Conservation (phyloP, 495 filamentous ascomycete genomes). For the Cercophora sp. region DNA sequence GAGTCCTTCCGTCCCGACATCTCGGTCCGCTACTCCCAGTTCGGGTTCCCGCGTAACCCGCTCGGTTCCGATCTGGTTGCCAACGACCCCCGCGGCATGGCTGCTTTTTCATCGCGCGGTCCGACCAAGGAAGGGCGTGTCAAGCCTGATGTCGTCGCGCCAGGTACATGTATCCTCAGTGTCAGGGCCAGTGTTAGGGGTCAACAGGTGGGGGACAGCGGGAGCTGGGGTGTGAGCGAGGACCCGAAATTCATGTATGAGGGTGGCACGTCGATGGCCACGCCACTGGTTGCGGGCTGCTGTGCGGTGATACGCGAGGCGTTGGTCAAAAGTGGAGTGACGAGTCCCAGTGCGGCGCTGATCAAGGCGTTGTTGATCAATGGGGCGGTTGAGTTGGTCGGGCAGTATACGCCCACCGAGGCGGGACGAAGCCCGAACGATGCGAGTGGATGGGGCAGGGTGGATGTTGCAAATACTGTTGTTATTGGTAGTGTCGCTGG, state of each 20-base stretch:
- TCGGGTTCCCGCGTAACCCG: neutral
- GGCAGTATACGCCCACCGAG: conserved; percentile 2
- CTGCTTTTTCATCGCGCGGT: neutral
- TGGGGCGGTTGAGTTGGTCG: neutral
- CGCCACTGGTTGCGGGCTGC: conserved; percentile 7
- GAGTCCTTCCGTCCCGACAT: neutral
- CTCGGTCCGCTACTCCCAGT: neutral
- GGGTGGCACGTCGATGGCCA: conserved; percentile 9
- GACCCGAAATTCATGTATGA: conserved; percentile 1
- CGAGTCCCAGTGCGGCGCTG: neutral
- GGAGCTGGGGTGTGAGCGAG: neutral
- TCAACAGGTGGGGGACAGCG: neutral
- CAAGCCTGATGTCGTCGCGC: conserved; percentile 13
- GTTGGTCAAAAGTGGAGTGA: conserved; percentile 1
- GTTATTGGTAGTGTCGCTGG: too few species aligned
- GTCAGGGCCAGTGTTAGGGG: neutral
- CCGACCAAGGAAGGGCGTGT: conserved; percentile 2
- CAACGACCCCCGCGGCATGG: conserved; percentile 1
- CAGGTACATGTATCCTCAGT: conserved; percentile 1
- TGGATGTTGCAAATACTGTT: neutral
- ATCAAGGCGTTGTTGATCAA: conserved; percentile 10
- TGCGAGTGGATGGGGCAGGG: neutral
- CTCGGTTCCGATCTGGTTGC: neutral
- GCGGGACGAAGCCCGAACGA: neutral
- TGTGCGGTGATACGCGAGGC: conserved; percentile 2